Evolutionary conservation across 257 asterid genomes (phyloP), one percentile per base, ranked within the genome.

Genomic region (Linderniella brevidens): DNA sequence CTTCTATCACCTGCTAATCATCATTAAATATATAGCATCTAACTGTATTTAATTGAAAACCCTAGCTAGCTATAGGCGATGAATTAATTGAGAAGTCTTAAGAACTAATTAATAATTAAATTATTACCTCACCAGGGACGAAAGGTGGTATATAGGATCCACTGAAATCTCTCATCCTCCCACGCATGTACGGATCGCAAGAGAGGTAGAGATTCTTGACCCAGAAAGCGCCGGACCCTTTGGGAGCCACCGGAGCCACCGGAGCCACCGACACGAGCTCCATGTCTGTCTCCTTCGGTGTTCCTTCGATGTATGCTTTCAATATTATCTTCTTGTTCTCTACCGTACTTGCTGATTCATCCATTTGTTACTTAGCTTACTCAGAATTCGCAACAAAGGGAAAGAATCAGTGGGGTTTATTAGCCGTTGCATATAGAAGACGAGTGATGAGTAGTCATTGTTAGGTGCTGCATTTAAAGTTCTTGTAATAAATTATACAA

Each of bases 111-210:
- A 20, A 29, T 9, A 19, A n/a, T 36, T 37, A 52, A 38, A 17
- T 9, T 5, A 74, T 55, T 79, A 82, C 97, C 56, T 86, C 78
- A 13, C 69, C 87, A 5, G 93, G 97, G 35, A 37, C 11, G 53
- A 82, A 86, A 49, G 97, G 93, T 44, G 93, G 92, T 1, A 86
- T 7, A 53, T 86, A 86, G 37, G 97, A 82, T 54, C 68, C 92
- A 0, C 58, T 88, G 47, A 69, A 82, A 59, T 77, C 58, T 8
- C 94, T 76, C 97, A 86, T 86, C 17, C 97, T 68, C 29, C 73
- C 92, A 38, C 97, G 87, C 97, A 86, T 86, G 40, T 70, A 86
- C 0, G 97, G 94, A 63, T 86, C 97, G 49, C 97, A 86, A 44
- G 97, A 86, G 55, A 86, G 86, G 49, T 71, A 86, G 9, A 86